These are phyloP conservation scores for Marasmius tenuissimus DNA, from an alignment of 1,284 basidiomycete species.

Conservation along the genomic window DNA sequence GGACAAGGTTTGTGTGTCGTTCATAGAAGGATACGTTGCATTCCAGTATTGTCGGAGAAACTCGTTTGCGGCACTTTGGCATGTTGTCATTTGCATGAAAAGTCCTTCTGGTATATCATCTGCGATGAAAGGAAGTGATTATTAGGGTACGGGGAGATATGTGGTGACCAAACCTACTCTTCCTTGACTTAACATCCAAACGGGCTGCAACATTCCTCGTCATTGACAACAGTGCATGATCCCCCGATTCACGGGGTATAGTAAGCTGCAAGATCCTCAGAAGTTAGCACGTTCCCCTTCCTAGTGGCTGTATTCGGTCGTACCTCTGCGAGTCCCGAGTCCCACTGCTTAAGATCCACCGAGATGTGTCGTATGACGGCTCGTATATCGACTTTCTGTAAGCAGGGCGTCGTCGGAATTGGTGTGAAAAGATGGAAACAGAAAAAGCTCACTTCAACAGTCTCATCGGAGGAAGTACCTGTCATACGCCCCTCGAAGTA, in stretches of 20 bases:
- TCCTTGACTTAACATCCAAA: conserved; percentile 61
- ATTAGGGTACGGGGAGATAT: conserved; percentile 2
- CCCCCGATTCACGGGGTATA: conserved; percentile 63
- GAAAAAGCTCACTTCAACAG: conserved; percentile 28
- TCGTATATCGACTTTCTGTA: conserved; percentile 41
- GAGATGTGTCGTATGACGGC: conserved; percentile 46
- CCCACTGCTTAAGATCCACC: conserved; percentile 56
- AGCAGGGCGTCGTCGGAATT: not conserved
- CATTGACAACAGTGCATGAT: conserved; percentile 71
- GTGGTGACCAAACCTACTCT: conserved; percentile 43
- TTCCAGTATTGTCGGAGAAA: conserved; percentile 97
- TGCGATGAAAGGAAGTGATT: conserved; percentile 26
- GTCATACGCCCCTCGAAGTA: conserved; percentile 71
- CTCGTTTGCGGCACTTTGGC: conserved; percentile 92
- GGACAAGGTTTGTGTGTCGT: conserved; percentile 51
- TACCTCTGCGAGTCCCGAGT: conserved; percentile 57
- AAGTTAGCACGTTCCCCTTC: not conserved
- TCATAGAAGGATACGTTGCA: conserved; percentile 76
- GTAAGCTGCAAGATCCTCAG: conserved; percentile 43
- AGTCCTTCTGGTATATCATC: conserved; percentile 81
- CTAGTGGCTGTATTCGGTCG: not conserved
- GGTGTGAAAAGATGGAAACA: not conserved
- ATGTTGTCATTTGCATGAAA: conserved; percentile 80
- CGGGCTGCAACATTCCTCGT: conserved; percentile 73
- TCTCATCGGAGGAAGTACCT: conserved; percentile 28